Conservation (phyloP, 768 basidiomycete genomes). For the Rhizopogon vinicolor region DNA sequence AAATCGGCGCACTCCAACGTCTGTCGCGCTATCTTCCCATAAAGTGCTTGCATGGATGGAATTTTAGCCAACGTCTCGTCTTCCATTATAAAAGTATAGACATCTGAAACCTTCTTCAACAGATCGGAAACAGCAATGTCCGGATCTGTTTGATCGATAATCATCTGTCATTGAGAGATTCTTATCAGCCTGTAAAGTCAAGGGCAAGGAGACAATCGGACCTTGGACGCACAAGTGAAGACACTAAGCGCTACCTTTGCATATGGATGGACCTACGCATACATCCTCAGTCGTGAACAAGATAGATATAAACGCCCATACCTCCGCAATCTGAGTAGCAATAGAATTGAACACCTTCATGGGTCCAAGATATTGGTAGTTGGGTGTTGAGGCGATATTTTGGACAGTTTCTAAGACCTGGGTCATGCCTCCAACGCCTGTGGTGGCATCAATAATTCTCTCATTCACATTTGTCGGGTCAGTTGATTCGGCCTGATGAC, state of each 20-base stretch:
- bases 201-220: background rate
- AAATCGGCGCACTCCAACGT: constrained; percentile 5
- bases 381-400: too few relatives aligned
- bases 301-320: background rate
- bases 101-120: background rate
- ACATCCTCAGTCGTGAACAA: background rate
- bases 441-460: too few relatives aligned
- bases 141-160: background rate
- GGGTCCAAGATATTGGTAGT: background rate
- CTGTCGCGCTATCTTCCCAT: background rate
- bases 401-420: too few relatives aligned
- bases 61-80: background rate
- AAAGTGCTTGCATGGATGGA: background rate
- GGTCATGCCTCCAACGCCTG: too few relatives aligned
- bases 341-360: background rate
- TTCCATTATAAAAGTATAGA: constrained; percentile 2
- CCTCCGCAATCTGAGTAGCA: background rate
- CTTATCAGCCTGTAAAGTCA: background rate
- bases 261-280: background rate
- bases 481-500: too few relatives aligned
- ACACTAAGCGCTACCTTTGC: background rate
- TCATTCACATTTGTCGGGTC: too few relatives aligned
- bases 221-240: background rate
- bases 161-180: background rate
- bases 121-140: background rate